These are phyloP conservation scores for Paracamarosporium sp. DNA, from an alignment of 2,329 filamentous ascomycete species.

Conservation along the genomic window DNA sequence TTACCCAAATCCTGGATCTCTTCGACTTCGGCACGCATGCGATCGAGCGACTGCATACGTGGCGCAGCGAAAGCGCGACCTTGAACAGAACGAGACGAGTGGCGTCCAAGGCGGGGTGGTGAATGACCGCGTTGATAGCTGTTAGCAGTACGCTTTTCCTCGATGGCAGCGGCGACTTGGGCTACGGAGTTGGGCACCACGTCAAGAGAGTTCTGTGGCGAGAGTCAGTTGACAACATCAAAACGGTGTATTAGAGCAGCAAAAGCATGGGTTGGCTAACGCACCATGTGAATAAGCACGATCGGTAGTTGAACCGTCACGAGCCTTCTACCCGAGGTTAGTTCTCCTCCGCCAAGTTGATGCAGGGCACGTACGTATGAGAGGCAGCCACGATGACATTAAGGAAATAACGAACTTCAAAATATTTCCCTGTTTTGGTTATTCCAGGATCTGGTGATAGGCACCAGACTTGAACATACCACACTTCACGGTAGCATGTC, in stretches of 20 bases:
- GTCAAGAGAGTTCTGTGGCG: constrained; percentile 58
- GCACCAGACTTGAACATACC: constrained; percentile 46
- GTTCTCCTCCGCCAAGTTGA: constrained; percentile 2
- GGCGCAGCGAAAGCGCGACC: constrained; percentile 62
- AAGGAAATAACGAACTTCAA: constrained; percentile 63
- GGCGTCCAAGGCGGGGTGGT: constrained; percentile 36
- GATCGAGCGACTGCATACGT: constrained; percentile 58
- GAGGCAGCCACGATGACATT: constrained; percentile 56
- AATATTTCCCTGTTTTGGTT: constrained; percentile 55
- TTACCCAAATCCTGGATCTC: constrained; percentile 51
- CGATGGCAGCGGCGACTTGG: constrained; percentile 62
- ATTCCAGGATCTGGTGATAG: too few species aligned
- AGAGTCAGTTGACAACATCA: constrained; percentile 15
- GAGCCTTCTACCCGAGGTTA: constrained; percentile 49
- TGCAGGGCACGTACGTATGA: constrained; percentile 43
- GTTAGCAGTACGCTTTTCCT: constrained; percentile 54
- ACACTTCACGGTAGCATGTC: constrained; percentile 59
- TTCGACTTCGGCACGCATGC: constrained; percentile 49
- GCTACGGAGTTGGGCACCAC: constrained; percentile 62
- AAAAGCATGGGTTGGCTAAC: not conserved
- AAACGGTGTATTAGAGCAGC: not conserved
- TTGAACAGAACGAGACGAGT: constrained; percentile 51
- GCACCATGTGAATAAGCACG: constrained; percentile 62
- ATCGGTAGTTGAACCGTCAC: constrained; percentile 62
- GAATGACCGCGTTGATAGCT: constrained; percentile 27